These are phyloP conservation scores for Quercus dentata DNA, from an alignment of 306 rosid species.

Conservation along the genomic window DNA sequence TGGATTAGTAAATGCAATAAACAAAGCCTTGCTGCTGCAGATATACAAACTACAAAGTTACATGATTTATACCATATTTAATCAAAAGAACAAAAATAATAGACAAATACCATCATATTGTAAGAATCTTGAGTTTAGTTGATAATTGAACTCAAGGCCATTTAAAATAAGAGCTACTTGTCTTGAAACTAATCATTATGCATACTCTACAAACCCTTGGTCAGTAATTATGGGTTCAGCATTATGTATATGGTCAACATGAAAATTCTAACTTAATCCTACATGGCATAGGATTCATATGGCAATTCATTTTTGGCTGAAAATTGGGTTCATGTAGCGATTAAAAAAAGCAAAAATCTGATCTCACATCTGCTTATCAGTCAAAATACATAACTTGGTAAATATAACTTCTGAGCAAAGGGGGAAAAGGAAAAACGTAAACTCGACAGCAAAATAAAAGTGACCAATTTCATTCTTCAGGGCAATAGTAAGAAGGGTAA, in stretches of 20 bases:
- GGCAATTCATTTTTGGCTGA: neutral
- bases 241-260: neutral
- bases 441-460: neutral
- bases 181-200: neutral
- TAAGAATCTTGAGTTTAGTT: neutral
- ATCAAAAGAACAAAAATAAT: neutral
- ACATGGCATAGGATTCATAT: too few relatives aligned
- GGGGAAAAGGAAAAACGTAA: neutral
- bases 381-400: neutral
- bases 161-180: neutral
- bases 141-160: neutral
- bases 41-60: neutral
- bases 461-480: neutral
- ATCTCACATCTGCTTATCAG: neutral
- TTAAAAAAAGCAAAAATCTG: neutral
- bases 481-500: neutral
- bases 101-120: neutral
- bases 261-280: neutral
- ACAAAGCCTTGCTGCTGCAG: conserved; percentile 2
- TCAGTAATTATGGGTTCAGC: neutral
- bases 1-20: neutral
- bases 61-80: neutral
- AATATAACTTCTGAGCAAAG: neutral
- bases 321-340: neutral
- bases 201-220: neutral